Percentiles rank a stretch among this genome's conserved stretches.
Conservation (phyloP, 2,329 filamentous ascomycete genomes). For the Mollisiaceae sp. region DNA sequence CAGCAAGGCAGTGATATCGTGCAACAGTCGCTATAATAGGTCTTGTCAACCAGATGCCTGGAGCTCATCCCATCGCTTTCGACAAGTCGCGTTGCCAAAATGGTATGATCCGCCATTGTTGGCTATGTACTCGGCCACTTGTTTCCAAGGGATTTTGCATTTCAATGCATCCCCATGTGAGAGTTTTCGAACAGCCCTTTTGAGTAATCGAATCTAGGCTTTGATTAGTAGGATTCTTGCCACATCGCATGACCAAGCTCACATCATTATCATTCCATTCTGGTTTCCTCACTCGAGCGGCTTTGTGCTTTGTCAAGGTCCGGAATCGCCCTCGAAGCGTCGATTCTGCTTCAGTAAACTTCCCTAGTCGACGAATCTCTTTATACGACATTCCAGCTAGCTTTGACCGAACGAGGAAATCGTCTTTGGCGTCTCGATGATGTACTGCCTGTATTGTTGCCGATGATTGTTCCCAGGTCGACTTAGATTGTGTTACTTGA, state of each 20-base stretch:
- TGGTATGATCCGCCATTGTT: conserved; percentile 59
- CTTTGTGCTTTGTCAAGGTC: conserved; percentile 66
- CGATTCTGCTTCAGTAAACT: conserved; percentile 69
- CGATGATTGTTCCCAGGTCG: conserved; percentile 7
- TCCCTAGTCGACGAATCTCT: conserved; percentile 61
- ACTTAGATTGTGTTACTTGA: conserved; percentile 4
- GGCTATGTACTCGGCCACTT: conserved; percentile 58
- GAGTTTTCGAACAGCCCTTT: conserved; percentile 49
- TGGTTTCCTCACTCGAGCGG: conserved; percentile 68
- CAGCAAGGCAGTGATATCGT: not conserved
- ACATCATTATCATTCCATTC: conserved; percentile 69
- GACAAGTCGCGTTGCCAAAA: conserved; percentile 64
- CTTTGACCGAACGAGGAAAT: conserved; percentile 60
- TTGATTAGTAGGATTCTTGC: conserved; percentile 10
- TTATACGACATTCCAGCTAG: conserved; percentile 65
- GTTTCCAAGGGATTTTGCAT: conserved; percentile 60
- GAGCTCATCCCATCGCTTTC: conserved; percentile 60
- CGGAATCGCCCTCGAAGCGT: conserved; percentile 73
- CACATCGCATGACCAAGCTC: conserved; percentile 45
- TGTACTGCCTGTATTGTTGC: conserved; percentile 21
- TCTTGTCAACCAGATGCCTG: conserved; percentile 16
- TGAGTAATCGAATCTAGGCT: conserved; percentile 51
- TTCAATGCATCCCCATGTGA: conserved; percentile 32
- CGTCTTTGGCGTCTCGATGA: conserved; percentile 48
- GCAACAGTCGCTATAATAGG: not conserved